Conservation (phyloP, 305 asterid genomes). For the Fraxinus latifolia region DNA sequence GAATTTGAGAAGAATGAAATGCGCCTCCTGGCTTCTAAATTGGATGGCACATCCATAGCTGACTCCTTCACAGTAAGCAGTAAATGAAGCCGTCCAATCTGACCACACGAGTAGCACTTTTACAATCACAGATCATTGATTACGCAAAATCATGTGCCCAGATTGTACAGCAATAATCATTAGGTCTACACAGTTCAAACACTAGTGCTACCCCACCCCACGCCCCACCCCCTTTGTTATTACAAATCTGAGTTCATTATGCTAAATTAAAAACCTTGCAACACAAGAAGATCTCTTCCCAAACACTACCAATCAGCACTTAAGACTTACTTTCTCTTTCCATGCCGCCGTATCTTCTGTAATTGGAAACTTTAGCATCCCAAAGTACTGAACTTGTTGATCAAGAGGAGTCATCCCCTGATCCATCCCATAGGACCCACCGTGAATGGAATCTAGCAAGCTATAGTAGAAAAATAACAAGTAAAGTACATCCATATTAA, state of each 20-base stretch:
- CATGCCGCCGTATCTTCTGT: slow-evolving; percentile 82
- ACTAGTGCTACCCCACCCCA: neutral
- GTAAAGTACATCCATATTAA: slow-evolving; percentile 14
- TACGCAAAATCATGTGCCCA: neutral
- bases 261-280: slow-evolving; percentile 3
- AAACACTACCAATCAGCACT: neutral
- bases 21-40: slow-evolving; percentile 93
- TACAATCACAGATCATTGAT: slow-evolving; percentile 11
- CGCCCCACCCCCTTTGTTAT: neutral
- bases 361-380: slow-evolving; percentile 70
- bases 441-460: slow-evolving; percentile 73
- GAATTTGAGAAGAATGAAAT: slow-evolving; percentile 97
- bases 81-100: slow-evolving; percentile 87
- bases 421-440: slow-evolving; percentile 60
- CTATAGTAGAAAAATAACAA: slow-evolving; percentile 40
- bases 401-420: slow-evolving; percentile 74
- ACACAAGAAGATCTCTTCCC: slow-evolving; percentile 10
- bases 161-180: neutral
- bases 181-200: neutral
- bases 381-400: slow-evolving; percentile 61
- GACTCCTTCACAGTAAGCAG: slow-evolving; percentile 94
- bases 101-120: slow-evolving; percentile 28
- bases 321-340: slow-evolving; percentile 78
- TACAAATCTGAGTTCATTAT: neutral
- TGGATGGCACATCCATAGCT: slow-evolving; percentile 97